Evolutionary conservation across 768 basidiomycete genomes (phyloP).

Genomic region (Thelephora ganbajun): DNA sequence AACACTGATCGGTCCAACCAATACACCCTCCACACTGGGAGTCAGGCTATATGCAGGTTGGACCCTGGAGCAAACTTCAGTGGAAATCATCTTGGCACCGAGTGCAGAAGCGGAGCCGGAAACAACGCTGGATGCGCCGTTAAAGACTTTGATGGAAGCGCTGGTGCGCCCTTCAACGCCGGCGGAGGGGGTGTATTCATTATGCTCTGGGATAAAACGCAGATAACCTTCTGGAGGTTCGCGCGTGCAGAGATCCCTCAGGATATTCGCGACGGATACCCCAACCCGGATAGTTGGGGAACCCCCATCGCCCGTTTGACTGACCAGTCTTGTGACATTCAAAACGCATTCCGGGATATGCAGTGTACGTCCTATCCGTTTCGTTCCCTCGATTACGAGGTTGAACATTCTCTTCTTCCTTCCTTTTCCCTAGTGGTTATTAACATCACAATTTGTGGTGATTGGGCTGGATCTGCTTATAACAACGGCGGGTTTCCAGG

Average conservation of each 20-base stretch:
- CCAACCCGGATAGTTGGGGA: constrained; percentile 28
- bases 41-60: constrained; percentile 20
- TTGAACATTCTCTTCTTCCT: too few relatives aligned
- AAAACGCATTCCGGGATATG: constrained; percentile 22
- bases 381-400: not conserved
- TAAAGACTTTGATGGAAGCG: constrained; percentile 19
- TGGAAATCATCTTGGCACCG: constrained; percentile 16
- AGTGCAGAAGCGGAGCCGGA: constrained; percentile 18
- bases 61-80: constrained; percentile 16
- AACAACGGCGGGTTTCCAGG: constrained; percentile 15
- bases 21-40: constrained; percentile 27
- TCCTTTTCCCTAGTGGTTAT: constrained; percentile 15
- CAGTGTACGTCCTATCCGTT: constrained; percentile 4
- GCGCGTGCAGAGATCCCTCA: constrained; percentile 20
- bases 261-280: constrained; percentile 21
- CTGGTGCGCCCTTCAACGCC: constrained; percentile 29
- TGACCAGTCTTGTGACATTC: constrained; percentile 21
- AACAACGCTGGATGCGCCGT: constrained; percentile 29
- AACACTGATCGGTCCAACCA: constrained; percentile 26
- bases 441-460: constrained; percentile 30
- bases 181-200: constrained; percentile 33
- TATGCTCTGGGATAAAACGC: constrained; percentile 22
- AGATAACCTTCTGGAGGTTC: constrained; percentile 36
- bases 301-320: constrained; percentile 25
- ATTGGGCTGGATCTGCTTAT: constrained; percentile 27